Percentiles rank a stretch among this genome's conserved stretches.
These are phyloP conservation scores for Pythium graminicola DNA, from an alignment of 352 stramenopile species.

Conservation along the genomic window DNA sequence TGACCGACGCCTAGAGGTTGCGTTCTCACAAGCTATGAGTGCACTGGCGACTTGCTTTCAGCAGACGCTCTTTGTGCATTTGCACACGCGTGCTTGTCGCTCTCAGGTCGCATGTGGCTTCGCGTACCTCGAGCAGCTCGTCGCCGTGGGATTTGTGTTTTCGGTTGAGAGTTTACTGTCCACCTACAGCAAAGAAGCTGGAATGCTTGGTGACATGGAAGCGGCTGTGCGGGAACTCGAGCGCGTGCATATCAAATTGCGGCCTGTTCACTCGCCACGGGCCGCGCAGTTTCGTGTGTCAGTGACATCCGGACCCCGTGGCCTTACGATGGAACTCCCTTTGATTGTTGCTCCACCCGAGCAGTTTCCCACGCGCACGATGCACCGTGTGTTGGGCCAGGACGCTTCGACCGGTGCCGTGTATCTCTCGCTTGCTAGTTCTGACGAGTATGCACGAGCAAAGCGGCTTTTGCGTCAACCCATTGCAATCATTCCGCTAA, in stretches of 20 bases:
- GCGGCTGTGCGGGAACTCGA: slow-evolving; percentile 69
- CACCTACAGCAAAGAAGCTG: slow-evolving; percentile 77
- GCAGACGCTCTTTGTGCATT: slow-evolving; percentile 77
- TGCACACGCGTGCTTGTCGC: slow-evolving; percentile 33
- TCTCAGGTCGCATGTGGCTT: slow-evolving; percentile 24
- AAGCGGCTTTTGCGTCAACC: slow-evolving; percentile 52
- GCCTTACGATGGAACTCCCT: slow-evolving; percentile 67
- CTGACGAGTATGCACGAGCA: slow-evolving; percentile 40
- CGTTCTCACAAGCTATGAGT: slow-evolving; percentile 78
- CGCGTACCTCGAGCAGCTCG: slow-evolving; percentile 62
- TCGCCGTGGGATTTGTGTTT: slow-evolving; percentile 66
- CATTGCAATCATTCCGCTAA: slow-evolving; percentile 63
- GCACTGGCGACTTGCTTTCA: slow-evolving; percentile 81
- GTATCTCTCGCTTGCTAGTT: slow-evolving; percentile 43
- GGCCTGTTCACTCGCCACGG: slow-evolving; percentile 53
- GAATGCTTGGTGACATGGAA: slow-evolving; percentile 82
- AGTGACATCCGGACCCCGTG: slow-evolving; percentile 49
- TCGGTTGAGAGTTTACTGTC: slow-evolving; percentile 80
- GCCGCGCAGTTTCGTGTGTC: slow-evolving; percentile 65
- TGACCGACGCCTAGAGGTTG: slow-evolving; percentile 73
- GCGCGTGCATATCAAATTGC: slow-evolving; percentile 59
- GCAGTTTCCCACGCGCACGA: slow-evolving; percentile 33
- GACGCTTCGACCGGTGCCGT: slow-evolving; percentile 68
- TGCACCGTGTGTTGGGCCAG: slow-evolving; percentile 74
- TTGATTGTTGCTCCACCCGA: slow-evolving; percentile 43